Evolutionary conservation across 495 filamentous ascomycete genomes (phyloP), one percentile per base, ranked within the genome.

Genomic region (Neurospora tetraspora): DNA sequence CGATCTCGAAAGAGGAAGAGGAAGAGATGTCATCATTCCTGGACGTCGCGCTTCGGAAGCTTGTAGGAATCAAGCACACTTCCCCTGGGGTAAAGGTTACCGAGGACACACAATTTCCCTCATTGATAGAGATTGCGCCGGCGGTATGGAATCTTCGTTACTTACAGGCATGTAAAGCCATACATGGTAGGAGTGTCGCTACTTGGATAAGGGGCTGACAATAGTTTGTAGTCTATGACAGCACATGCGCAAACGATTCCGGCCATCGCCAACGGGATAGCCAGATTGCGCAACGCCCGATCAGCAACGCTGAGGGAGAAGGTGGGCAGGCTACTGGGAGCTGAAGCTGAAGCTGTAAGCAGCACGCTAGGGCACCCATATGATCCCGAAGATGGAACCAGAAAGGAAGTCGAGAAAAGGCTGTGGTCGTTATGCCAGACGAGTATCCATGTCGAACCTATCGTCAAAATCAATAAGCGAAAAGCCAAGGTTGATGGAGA

Each of bases 81-180:
- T 39, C 71, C 2, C 65, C 72, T 6, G 82, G 81, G 16, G 69
- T 79, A 18, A 78, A 72, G 68, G 71, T 73, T 3, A 72, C 71
- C 45, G 74, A 70, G 16, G 73, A 72, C 2, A 71, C 65, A 23
- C 23, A 7, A 11, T 72, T 65, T 5, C 80, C 79, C 3, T 77
- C 83, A 5, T 69, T 85, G n/a, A 78, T 84, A 2, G 80, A 82
- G 7, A 74, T 85, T 53, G 84, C 84, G 8, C 84, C 84, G 27
- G 77, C 80, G 69, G 81, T 85, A 6, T 85, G 83, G 82, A 82
- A 85, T 69, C 76, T 81, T 37, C 78, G 73, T 6, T 84, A 85
- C 72, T 78, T 83, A 4, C 77, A 81, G 77, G 84, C 80, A 72
- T 73, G 73, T 27, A 16, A 14, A n/a, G 69, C 11, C 8, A 10